These are phyloP conservation scores for Zygosaccharomyces lentus DNA, from an alignment of 805 yeast species.

Conservation along the genomic window DNA sequence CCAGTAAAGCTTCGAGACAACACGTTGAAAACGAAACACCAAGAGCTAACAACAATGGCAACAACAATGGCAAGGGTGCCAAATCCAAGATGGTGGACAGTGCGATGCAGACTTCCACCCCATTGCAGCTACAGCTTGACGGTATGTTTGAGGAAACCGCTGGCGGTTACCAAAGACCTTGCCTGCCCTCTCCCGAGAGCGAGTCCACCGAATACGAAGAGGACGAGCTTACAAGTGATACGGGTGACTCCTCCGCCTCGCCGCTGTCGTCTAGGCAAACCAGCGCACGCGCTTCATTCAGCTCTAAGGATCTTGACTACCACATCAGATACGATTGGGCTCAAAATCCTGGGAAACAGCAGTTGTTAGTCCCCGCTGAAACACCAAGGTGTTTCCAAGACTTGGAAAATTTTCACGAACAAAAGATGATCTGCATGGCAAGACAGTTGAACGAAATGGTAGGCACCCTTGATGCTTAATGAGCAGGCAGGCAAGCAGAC, in stretches of 20 bases:
- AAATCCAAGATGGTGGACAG: constrained; percentile 3
- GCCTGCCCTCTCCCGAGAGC: background rate
- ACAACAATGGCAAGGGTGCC: background rate
- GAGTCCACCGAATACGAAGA: constrained; percentile 2
- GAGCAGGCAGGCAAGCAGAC: background rate
- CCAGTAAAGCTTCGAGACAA: background rate
- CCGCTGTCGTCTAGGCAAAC: constrained; percentile 4
- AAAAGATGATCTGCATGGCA: background rate
- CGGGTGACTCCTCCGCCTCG: background rate
- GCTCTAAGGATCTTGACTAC: background rate
- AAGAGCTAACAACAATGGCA: background rate
- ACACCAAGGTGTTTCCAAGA: constrained; percentile 2
- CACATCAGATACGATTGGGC: constrained; percentile 1
- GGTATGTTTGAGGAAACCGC: constrained; percentile 4
- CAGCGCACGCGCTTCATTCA: background rate
- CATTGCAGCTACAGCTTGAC: constrained; percentile 6
- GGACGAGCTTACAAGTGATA: background rate
- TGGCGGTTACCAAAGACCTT: constrained; percentile 1
- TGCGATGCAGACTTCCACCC: constrained; percentile 3
- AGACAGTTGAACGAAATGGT: constrained; percentile 1
- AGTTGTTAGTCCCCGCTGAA: background rate
- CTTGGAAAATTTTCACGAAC: constrained; percentile 2
- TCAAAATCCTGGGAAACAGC: background rate
- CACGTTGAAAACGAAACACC: background rate
- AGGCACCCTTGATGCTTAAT: background rate